Percentiles rank a stretch among this genome's conserved stretches.
Evolutionary conservation across 352 stramenopile genomes (phyloP).

Genomic region (Pythium phragmiticola): DNA sequence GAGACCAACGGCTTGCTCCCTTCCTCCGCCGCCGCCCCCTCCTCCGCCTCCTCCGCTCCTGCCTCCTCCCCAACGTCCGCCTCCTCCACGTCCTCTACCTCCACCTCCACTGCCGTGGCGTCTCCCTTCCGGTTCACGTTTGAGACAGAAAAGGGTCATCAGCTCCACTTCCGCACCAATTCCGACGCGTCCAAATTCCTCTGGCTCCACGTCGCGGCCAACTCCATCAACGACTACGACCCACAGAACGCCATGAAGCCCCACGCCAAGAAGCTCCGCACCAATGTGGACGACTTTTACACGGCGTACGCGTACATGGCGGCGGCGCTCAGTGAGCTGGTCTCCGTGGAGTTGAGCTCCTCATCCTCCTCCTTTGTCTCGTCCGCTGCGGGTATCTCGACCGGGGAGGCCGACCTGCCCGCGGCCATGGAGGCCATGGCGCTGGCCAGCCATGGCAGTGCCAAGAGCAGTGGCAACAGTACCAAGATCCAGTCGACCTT

Average conservation of each 20-base stretch:
- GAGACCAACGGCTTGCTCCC: conserved; percentile 26
- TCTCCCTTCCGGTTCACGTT: conserved; percentile 81
- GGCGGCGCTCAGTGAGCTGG: conserved; percentile 51
- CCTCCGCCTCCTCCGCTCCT: conserved; percentile 6
- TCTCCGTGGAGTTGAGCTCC: conserved; percentile 38
- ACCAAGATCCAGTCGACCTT: conserved; percentile 54
- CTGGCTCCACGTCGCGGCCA: conserved; percentile 78
- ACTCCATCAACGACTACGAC: conserved; percentile 57
- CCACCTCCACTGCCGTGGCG: background rate
- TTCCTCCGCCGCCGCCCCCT: conserved; percentile 1
- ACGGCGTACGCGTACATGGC: conserved; percentile 73
- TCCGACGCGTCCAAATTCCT: conserved; percentile 78
- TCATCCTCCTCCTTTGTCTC: too few species aligned
- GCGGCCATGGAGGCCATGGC: conserved; percentile 15
- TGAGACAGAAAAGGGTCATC: conserved; percentile 79
- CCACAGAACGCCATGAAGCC: conserved; percentile 31
- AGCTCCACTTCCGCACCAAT: conserved; percentile 85
- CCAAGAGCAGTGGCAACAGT: conserved; percentile 25
- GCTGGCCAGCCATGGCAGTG: background rate
- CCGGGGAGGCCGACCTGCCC: background rate
- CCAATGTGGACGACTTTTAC: conserved; percentile 75
- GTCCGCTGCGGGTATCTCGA: background rate
- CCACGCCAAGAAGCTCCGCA: conserved; percentile 35
- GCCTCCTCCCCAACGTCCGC: conserved; percentile 1
- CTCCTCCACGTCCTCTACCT: conserved; percentile 3